Base-by-base conservation (phyloP, 257 asterid genomes). In the Jasminum sambac region DNA sequence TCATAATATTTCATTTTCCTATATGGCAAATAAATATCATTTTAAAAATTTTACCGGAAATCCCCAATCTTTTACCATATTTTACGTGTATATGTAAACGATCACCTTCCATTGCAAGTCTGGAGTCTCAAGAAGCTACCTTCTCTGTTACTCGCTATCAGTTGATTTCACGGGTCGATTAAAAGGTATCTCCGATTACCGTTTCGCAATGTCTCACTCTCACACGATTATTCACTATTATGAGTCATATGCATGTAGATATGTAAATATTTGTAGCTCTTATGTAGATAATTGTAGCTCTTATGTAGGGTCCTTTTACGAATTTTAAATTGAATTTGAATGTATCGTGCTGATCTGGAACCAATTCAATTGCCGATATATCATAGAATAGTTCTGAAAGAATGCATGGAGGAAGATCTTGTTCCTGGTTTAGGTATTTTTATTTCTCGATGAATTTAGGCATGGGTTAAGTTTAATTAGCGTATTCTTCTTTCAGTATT, bases 101-200 rank as follows among this genome's bases (percentile, higher is more conserved):
- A 30, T 16, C 58, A 48, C 58, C 58, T 48, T 48, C 58, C 58
- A 4, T 17, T 48, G 58, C 2, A 48, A 48, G 24, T 48, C 58
- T 2, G 24, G n/a, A 48, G 58, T 48, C 58, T 2, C 11, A 48
- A 48, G 58, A 46, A 46, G 57, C 57, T 46, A 8, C 58, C 58
- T 48, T 48, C 58, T 48, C 19, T 6, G 58, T 6, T 24, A 48
- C 4, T 48, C 58, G 25, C 58, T 48, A 6, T 48, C 58, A 17
- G 62, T 55, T 55, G 62, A 55, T 55, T 55, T 55, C 62, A 21
- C 62, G 14, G 34, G 62, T 55, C 62, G 62, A 55, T 19, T 21
- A 55, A 13, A 13, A 55, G 61, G 61, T 55, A 55, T 55, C 5
- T 9, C 61, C 61, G 13, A 55, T 55, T 25, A 55, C 5, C 9